Base-by-base conservation (phyloP, 2,329 filamentous ascomycete species). In the Diaporthe aspalathi region DNA sequence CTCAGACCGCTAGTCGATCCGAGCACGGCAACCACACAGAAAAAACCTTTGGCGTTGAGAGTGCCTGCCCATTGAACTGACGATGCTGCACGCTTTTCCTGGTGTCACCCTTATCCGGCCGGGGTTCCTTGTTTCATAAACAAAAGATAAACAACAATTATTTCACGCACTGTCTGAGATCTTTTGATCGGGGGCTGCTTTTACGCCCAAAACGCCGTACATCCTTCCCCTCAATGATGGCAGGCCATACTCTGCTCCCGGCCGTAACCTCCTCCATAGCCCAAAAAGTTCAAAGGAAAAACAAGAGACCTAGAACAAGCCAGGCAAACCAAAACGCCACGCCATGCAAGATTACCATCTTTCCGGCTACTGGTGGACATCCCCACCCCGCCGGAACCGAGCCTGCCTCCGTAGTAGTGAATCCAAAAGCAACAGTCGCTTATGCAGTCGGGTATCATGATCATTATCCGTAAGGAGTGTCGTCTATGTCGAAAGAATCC, bases 361-460 rank as follows among this genome's bases (percentile, higher is more conserved):
- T 24, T 56, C 49, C 66, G 32, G 43, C 32, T 60, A 38, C 69
- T 20, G 17, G 32, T 56, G 54, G 54, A 27, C 32, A 40, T 35
- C 43, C 62, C 22, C 22, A 43, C 47, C 56, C 56, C 57, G 38
- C 69, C 63, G 12, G 45, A 22, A 49, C 56, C 50, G 65, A 35
- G 54, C 63, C 60, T 68, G 45, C 72, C 69, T 63, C 52, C 57
- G 56, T 54, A 63, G 32, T 40, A 38, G 35, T 53, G 49, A 70
- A 47, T 70, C 50, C 52, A 70, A 60, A 60, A 66, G 68, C 65
- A 72, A 56, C 82, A 85, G 84, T 84, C 85, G 86, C 86, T 87
- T 56, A 87, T 88, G 86, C 85, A 87, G 81, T 84, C 83, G 83
- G 82, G 83, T 81, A 83, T 83, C 80, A 79, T 82, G 77, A 78